Base-by-base conservation (phyloP, 148 eudicot species). In the Simmondsia chinensis region DNA sequence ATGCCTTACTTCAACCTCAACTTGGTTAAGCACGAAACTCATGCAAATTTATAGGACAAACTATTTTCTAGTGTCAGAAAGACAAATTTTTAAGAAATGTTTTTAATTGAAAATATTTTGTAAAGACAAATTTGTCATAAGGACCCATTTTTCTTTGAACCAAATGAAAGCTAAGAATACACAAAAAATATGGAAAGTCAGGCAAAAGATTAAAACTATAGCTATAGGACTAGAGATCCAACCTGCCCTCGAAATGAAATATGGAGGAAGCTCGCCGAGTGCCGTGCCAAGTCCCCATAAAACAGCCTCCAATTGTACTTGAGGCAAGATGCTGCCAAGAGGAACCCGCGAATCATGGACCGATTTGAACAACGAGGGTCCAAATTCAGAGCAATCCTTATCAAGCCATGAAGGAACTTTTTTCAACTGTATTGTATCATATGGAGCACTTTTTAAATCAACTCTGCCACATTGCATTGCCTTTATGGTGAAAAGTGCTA, bases 161-260 rank as follows among this genome's bases (percentile, higher is more conserved):
- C n/a, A n/a, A n/a, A n/a, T n/a, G n/a, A n/a, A n/a, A n/a, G n/a
- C n/a, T n/a, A n/a, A n/a, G n/a, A n/a, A n/a, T n/a, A n/a, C n/a
- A n/a, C n/a, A n/a, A n/a, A n/a, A n/a, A n/a, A n/a, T n/a, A n/a
- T n/a, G n/a, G n/a, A n/a, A n/a, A n/a, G n/a, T n/a, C n/a, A n/a
- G n/a, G n/a, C n/a, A n/a, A n/a, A 53, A 9, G 41, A 0, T 11
- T 3, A 22, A 7, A 43, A 27, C 24, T 12, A n/a, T 16, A 5
- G 2, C 3, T 18, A 24, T 15, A 9, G 8, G 12, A 6, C 25
- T 18, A 23, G 2, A 5, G 17, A 46, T 46, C 22, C 20, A 60
- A 91, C 99, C 99, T 57, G 95, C 99, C 53, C 89, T 82, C 22
- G 99, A 85, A 52, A 91, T 91, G 60, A 91, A 91, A 69, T 91